Evolutionary conservation across 2,329 filamentous ascomycete genomes (phyloP), one percentile per base, ranked within the genome.

Genomic region (Trematosphaeria pertusa): DNA sequence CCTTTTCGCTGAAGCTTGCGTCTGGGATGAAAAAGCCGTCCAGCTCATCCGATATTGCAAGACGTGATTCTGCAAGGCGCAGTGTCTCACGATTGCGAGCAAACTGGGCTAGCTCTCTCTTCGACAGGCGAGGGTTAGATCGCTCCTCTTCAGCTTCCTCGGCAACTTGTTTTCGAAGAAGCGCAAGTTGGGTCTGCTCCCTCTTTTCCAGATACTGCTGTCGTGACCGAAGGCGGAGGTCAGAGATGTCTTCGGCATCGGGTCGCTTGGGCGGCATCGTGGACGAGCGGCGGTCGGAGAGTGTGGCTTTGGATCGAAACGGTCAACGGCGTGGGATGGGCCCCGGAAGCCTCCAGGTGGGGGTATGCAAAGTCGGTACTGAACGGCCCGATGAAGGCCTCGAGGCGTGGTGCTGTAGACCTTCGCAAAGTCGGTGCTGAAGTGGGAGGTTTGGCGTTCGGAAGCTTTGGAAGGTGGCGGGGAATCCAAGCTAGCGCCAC

Each of bases 181-280:
- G 75, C 0, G 89, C 89, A 12, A 99, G 75, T 50, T 90, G 85
- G 71, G 97, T 91, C 0, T 87, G 79, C 69, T 97, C 92, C 54
- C 94, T 83, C 77, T 99, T 97, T 72, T 91, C 91, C 21, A 99
- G 79, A 66, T 99, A 99, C 57, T 94, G 87, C 66, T 97, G 92
- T 50, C 94, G 84, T 3, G 92, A 96, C 22, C 91, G 84, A 64
- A 94, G 80, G 32, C 94, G 83, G 14, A 97, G 73, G 51, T 95
- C 91, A 2, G 87, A 85, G 68, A 96, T 46, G 37, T 67, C 59
- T 26, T 59, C 59, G 17, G 56, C 59, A 46, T 56, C 62, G 30
- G 63, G 59, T 33, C 62, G 62, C 41, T 70, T 69, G 4, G 64
- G 43, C 41, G 67, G 62, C 54, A 65, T 66, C 33, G 4, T 59